phyloP scores from a whole-genome alignment of 805 yeast species.

The Spathaspora passalidarum region DNA sequence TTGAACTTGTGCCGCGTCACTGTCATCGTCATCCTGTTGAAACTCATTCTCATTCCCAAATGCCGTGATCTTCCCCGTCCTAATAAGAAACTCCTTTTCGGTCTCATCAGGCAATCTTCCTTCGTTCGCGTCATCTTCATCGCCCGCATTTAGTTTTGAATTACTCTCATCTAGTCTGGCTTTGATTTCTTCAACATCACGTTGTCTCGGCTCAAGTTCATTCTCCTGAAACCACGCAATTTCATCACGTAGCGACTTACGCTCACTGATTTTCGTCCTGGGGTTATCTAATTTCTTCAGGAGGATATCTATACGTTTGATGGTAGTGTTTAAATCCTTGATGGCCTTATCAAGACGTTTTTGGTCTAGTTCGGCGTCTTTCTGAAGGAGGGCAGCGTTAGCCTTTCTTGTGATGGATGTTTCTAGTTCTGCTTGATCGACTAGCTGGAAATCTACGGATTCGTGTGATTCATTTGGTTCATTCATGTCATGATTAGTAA shows the following conservation, averaged over 20 bases:
- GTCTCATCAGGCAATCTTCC: constrained; percentile 66
- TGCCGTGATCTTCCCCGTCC: constrained; percentile 93
- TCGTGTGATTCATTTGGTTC: not conserved
- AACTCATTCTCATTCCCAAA: constrained; percentile 73
- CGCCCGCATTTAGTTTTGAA: constrained; percentile 35
- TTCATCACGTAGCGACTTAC: constrained; percentile 52
- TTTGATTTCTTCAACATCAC: constrained; percentile 58
- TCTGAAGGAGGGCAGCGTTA: constrained; percentile 52
- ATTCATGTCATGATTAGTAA: not conserved
- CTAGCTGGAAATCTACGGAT: constrained; percentile 44
- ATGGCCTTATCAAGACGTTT: constrained; percentile 70
- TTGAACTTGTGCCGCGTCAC: constrained; percentile 3
- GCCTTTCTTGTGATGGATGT: constrained; percentile 68
- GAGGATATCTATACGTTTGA: constrained; percentile 44
- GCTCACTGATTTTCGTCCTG: constrained; percentile 61
- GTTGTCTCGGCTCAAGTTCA: constrained; percentile 51
- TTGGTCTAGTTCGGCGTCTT: constrained; percentile 70
- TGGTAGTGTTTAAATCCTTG: constrained; percentile 42
- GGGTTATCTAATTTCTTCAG: constrained; percentile 49
- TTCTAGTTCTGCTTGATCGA: constrained; percentile 83
- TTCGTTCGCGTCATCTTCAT: constrained; percentile 7
- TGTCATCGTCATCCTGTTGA: constrained; percentile 24
- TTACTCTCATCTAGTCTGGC: constrained; percentile 31
- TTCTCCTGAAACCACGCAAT: constrained; percentile 46
- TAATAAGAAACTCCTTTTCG: constrained; percentile 71